Base-by-base conservation (phyloP, 306 rosid species). In the Oemleria cerasiformis region DNA sequence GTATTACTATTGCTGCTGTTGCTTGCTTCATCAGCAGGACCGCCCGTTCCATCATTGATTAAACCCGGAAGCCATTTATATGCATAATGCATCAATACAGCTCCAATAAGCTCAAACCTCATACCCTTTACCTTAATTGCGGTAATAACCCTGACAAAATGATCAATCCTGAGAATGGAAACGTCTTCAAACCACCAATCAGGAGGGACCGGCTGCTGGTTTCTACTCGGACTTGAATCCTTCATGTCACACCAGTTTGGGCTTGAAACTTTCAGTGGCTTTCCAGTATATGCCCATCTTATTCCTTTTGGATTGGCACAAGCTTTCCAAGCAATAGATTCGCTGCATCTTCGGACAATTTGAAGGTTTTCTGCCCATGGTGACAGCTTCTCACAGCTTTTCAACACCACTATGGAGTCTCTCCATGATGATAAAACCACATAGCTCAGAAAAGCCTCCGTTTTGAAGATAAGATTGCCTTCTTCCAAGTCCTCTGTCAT, bases 161-260 rank as follows among this genome's bases (percentile, higher is more conserved):
- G 99, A 83, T 95, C 99, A 63, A 95, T 95, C 80, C 99, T 82
- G 5, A 95, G 88, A 68, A 95, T 88, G 2, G 97, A 88, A 68
- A 81, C 92, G 72, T 95, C 99, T 79, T 95, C 99, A 74, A 91
- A 95, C 99, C 99, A 95, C 99, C 99, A 95, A 81, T 95, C 97
- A 20, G 92, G 86, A 73, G 97, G 99, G 74, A 88, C 97, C 36
- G 36, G 36, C 23, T 75, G 84, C 73, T 87, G 96, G 63, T 76
- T 89, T 83, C 77, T 84, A 73, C 90, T 78, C n/a, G 99, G 96
- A 77, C 93, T 95, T 8, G 92, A 82, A 57, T 95, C 96, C 79
- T 95, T 86, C 71, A 70, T 66, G 17, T 88, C 91, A 85, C 84
- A 87, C 97, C 96, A 95, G 69, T 73, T 91, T 6, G 96, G 97